Evolutionary conservation across 1,139 yeast species (phyloP).

Genomic region (Sugiyamaella novakii): DNA sequence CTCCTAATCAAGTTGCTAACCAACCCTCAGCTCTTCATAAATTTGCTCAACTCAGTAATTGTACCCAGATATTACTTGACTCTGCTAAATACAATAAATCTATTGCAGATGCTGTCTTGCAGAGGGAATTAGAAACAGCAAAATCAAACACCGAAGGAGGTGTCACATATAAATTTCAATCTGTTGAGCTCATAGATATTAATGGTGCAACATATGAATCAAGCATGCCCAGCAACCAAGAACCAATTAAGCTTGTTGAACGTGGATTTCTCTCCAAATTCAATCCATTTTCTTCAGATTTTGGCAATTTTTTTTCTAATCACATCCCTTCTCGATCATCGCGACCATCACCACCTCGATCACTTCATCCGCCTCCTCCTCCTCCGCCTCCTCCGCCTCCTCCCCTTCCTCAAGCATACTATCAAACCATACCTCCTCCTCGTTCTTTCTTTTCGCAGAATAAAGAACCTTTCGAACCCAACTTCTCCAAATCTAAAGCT

Average conservation of each 20-base stretch:
- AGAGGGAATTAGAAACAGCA: neutral
- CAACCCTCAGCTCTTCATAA: too few relatives aligned
- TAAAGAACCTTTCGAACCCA: slow-evolving; percentile 2
- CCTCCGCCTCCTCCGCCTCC: neutral
- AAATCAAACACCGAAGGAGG: neutral
- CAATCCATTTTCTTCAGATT: slow-evolving; percentile 13
- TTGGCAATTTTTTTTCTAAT: slow-evolving; percentile 6
- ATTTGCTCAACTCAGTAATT: slow-evolving; percentile 4
- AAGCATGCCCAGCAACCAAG: too few relatives aligned
- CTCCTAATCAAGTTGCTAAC: neutral
- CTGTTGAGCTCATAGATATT: neutral
- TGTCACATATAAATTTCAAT: neutral
- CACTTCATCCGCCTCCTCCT: neutral
- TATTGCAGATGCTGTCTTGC: neutral
- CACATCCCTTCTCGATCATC: too few relatives aligned
- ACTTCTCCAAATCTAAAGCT: slow-evolving; percentile 13
- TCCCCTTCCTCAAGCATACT: neutral
- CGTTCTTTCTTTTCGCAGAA: neutral
- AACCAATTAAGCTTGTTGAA: neutral
- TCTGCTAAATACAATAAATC: neutral
- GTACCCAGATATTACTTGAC: slow-evolving; percentile 6
- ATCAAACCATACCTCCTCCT: neutral
- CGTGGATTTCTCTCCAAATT: slow-evolving; percentile 12
- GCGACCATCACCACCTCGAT: neutral
- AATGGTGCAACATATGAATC: too few relatives aligned